Evolutionary conservation across 1,139 yeast genomes (phyloP).

Genomic region (Yarrowia galli): DNA sequence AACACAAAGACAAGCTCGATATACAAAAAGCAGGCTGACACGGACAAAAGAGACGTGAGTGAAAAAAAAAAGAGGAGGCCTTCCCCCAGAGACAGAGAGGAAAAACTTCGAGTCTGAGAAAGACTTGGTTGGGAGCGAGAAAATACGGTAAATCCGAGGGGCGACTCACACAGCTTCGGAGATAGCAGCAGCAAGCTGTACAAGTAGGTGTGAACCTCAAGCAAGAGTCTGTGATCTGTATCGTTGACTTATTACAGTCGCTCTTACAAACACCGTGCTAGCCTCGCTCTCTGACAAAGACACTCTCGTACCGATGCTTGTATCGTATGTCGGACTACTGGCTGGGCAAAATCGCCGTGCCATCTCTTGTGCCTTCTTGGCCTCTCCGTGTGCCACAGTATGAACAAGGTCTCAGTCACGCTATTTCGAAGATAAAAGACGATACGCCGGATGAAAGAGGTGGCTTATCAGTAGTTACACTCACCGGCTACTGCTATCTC

Average conservation of each 20-base stretch:
- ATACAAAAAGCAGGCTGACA: constrained; percentile 9
- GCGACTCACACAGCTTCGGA: not conserved
- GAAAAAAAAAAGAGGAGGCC: not conserved
- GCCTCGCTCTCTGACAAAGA: not conserved
- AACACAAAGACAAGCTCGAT: constrained; percentile 22
- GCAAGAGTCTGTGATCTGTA: too few species aligned
- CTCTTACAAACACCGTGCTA: too few species aligned
- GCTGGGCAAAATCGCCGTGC: too few species aligned
- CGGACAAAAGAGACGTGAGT: constrained; percentile 6
- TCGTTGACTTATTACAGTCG: too few species aligned
- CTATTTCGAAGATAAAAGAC: constrained; percentile 32
- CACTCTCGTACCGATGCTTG: too few species aligned
- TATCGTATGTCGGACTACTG: not conserved
- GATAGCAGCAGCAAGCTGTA: too few species aligned
- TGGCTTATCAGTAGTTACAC: constrained; percentile 18
- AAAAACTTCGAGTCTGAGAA: not conserved
- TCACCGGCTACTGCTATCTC: constrained; percentile 17
- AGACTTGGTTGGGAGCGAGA: constrained; percentile 5
- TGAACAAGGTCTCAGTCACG: constrained; percentile 6
- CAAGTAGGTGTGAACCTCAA: too few species aligned
- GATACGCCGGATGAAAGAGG: not conserved
- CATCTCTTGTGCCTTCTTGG: too few species aligned
- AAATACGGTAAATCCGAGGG: constrained; percentile 17
- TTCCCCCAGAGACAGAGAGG: not conserved
- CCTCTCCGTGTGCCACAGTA: too few species aligned